Evolutionary conservation across 441 rosid species (phyloP).

Genomic region (Eruca vesicaria): DNA sequence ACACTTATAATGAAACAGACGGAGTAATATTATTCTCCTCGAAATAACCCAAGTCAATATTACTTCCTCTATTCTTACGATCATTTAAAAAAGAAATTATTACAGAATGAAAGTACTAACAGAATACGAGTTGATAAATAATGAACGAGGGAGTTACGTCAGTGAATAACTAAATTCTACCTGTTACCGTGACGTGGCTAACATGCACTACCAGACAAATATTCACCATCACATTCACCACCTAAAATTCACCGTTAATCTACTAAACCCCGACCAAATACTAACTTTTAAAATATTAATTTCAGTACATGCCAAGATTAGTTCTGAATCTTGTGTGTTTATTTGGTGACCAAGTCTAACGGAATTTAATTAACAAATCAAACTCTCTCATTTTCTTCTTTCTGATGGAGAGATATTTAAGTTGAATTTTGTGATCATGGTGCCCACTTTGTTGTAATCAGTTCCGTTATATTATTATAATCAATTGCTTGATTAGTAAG

Average conservation of each 20-base stretch:
- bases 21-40: not conserved
- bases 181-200: conserved; percentile 23
- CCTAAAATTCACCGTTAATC: conserved; percentile 17
- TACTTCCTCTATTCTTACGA: not conserved
- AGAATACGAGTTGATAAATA: not conserved
- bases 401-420: not conserved
- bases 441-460: conserved; percentile 13
- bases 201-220: conserved; percentile 22
- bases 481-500: not conserved
- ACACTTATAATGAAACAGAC: too few species aligned
- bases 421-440: conserved; percentile 8
- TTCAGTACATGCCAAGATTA: not conserved
- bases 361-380: not conserved
- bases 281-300: not conserved
- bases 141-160: not conserved
- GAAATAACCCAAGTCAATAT: not conserved
- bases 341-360: conserved; percentile 17
- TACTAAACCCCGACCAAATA: conserved; percentile 21
- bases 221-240: conserved; percentile 11
- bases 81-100: not conserved
- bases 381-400: not conserved
- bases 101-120: not conserved
- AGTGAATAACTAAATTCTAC: not conserved
- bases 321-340: not conserved
- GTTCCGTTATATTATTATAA: not conserved